Conservation (phyloP, 495 filamentous ascomycete species). For the Opeltia flavorubescens region DNA sequence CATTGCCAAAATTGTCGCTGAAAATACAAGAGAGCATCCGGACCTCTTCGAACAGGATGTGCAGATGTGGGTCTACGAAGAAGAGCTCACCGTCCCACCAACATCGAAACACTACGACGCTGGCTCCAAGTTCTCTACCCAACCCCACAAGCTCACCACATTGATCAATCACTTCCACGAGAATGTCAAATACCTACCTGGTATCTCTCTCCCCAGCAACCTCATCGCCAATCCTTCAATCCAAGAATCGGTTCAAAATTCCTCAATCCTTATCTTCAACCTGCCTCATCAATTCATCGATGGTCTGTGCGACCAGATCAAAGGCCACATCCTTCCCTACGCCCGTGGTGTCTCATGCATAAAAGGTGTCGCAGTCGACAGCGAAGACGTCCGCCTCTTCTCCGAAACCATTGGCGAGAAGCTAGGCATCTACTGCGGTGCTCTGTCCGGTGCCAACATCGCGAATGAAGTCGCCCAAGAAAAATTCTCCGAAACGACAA, state of each 20-base stretch:
- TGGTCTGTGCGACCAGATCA: conserved; percentile 69
- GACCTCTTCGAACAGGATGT: conserved; percentile 77
- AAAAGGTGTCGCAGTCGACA: conserved; percentile 87
- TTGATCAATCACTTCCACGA: conserved; percentile 90
- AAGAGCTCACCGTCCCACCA: conserved; percentile 62
- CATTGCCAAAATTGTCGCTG: conserved; percentile 91
- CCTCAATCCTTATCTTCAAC: conserved; percentile 89
- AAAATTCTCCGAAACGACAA: conserved; percentile 92
- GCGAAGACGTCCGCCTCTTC: conserved; percentile 71
- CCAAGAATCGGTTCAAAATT: conserved; percentile 62
- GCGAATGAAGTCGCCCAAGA: conserved; percentile 88
- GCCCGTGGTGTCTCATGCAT: conserved; percentile 94
- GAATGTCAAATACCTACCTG: conserved; percentile 93
- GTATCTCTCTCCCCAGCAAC: conserved; percentile 70
- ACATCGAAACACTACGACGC: conserved; percentile 46
- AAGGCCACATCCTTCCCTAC: conserved; percentile 79
- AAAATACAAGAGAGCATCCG: conserved; percentile 66
- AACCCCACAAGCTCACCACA: conserved; percentile 70
- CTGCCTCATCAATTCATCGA: conserved; percentile 96
- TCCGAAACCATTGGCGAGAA: conserved; percentile 85
- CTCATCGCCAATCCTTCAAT: conserved; percentile 82
- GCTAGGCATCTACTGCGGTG: conserved; percentile 92
- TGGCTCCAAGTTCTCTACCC: conserved; percentile 36
- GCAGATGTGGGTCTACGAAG: conserved; percentile 96
- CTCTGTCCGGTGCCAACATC: conserved; percentile 92